phyloP scores from a whole-genome alignment of 1,284 basidiomycete genomes.

The Malassezia brasiliensis region DNA sequence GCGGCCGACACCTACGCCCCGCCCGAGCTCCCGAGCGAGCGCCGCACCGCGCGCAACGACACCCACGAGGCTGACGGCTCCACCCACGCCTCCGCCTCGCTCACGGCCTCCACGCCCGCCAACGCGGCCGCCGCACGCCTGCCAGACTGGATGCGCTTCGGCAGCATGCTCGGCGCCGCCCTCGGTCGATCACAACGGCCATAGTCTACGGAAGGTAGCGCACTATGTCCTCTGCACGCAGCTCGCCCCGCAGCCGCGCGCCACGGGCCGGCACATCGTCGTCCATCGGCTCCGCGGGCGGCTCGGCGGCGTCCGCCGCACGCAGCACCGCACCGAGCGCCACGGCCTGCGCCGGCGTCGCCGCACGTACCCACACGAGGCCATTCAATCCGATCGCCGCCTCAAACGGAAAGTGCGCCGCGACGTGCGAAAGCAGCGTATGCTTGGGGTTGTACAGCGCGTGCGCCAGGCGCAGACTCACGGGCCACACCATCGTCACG shows the following conservation, averaged over 20 bases:
- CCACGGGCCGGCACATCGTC: background rate
- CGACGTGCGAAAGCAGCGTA: slow-evolving; percentile 24
- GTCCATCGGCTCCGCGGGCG: background rate
- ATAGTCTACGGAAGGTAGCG: background rate
- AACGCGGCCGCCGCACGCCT: slow-evolving; percentile 24
- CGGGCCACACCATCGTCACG: slow-evolving; percentile 21
- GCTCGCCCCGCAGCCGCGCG: slow-evolving; percentile 4
- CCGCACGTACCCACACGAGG: slow-evolving; percentile 33
- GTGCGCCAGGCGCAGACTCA: slow-evolving; percentile 19
- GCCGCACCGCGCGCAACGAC: slow-evolving; percentile 1
- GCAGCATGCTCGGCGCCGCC: slow-evolving; percentile 36
- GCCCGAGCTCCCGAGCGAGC: slow-evolving; percentile 14
- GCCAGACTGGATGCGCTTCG: slow-evolving; percentile 37
- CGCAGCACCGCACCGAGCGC: slow-evolving; percentile 31
- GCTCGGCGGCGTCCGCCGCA: slow-evolving; percentile 18
- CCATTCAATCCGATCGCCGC: slow-evolving; percentile 42
- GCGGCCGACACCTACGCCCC: slow-evolving; percentile 18
- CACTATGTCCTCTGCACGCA: slow-evolving; percentile 3
- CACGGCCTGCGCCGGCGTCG: slow-evolving; percentile 24
- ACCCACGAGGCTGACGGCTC: background rate
- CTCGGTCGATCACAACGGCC: slow-evolving; percentile 20
- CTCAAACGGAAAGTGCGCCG: slow-evolving; percentile 40
- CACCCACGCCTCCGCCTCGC: slow-evolving; percentile 8
- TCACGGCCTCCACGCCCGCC: slow-evolving; percentile 7
- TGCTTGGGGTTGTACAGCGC: slow-evolving; percentile 26